Percentiles rank a stretch among this genome's conserved stretches.
phyloP scores from a whole-genome alignment of 2,329 filamentous ascomycete genomes.

The Aciculosporium take region DNA sequence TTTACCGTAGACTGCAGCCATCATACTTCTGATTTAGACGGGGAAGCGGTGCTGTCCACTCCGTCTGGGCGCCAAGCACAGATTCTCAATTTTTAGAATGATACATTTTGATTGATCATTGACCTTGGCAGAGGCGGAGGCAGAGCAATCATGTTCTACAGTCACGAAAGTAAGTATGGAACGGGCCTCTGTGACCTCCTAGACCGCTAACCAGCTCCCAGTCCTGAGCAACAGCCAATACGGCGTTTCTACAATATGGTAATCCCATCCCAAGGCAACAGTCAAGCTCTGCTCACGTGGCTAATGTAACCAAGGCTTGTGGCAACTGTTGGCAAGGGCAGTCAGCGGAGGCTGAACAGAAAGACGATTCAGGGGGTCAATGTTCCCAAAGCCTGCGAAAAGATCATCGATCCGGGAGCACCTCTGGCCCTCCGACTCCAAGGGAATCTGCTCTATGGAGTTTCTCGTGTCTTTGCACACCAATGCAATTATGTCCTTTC shows the following conservation, averaged over 20 bases:
- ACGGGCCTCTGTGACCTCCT: background rate
- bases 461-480: constrained; percentile 72
- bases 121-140: background rate
- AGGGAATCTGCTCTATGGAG: constrained; percentile 73
- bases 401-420: constrained; percentile 67
- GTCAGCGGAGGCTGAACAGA: constrained; percentile 58
- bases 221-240: constrained; percentile 76
- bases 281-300: background rate
- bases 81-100: background rate
- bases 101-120: background rate
- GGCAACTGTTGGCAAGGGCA: constrained; percentile 70
- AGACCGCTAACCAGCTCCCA: constrained; percentile 20
- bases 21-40: background rate
- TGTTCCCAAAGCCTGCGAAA: constrained; percentile 71
- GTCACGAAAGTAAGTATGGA: constrained; percentile 59
- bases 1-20: background rate
- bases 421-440: constrained; percentile 85
- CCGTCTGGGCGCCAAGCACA: background rate
- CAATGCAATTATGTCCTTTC: constrained; percentile 76
- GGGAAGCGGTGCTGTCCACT: background rate
- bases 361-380: constrained; percentile 84
- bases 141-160: constrained; percentile 66
- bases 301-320: constrained; percentile 51
- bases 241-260: constrained; percentile 94
- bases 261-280: constrained; percentile 15